Conservation (phyloP, 2,329 filamentous ascomycete species). For the Colletotrichum theobromicola region DNA sequence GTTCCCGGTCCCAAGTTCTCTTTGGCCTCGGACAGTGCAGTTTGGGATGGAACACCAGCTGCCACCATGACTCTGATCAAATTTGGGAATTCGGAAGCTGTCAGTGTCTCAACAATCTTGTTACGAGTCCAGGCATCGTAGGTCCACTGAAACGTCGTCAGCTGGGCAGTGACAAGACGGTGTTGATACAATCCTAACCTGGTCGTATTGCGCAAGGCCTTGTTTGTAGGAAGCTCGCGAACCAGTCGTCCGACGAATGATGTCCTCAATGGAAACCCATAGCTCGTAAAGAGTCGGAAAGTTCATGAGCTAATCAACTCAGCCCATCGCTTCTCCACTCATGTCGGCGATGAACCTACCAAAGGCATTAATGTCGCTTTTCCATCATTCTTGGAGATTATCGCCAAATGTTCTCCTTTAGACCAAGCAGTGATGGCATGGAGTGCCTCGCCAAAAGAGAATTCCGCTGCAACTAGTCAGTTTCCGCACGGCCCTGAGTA, state of each 20-base stretch:
- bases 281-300: not conserved
- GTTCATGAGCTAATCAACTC: not conserved
- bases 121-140: not conserved
- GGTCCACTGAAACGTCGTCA: not conserved
- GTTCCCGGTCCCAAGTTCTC: conserved; percentile 35
- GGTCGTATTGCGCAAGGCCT: not conserved
- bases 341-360: conserved; percentile 1
- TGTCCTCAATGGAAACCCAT: not conserved
- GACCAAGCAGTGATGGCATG: conserved; percentile 28
- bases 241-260: not conserved
- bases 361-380: conserved; percentile 33
- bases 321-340: not conserved
- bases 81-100: conserved; percentile 13
- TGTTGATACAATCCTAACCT: not conserved
- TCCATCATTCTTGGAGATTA: conserved; percentile 32
- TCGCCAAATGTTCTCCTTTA: conserved; percentile 21
- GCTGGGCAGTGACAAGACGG: not conserved
- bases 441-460: conserved; percentile 29
- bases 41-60: conserved; percentile 26
- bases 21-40: conserved; percentile 31
- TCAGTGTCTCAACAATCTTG: not conserved
- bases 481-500: fast-evolving
- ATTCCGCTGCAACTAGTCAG: conserved; percentile 23
- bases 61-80: conserved; percentile 25
- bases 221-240: not conserved